A percentile compares a stretch with the other conserved stretches of the same genome.
Conservation (phyloP, 306 rosid species). For the Cicer yamashitae region DNA sequence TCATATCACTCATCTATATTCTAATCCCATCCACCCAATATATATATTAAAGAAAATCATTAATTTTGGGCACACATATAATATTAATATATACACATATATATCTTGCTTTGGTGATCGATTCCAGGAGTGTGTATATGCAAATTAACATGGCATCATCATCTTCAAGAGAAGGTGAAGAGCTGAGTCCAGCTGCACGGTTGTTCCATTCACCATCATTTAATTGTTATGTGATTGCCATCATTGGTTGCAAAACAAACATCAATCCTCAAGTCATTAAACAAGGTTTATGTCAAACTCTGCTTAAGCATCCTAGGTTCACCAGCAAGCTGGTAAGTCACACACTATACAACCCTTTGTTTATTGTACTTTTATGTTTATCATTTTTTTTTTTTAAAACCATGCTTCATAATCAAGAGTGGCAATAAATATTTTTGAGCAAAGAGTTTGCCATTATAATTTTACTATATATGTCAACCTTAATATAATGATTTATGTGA, state of each 20-base stretch:
- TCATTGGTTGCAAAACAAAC: slow-evolving; percentile 55
- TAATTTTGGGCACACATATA: too few relatives aligned
- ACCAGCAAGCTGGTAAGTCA: slow-evolving; percentile 57
- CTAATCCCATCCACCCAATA: too few relatives aligned
- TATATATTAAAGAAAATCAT: too few relatives aligned
- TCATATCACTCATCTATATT: too few relatives aligned
- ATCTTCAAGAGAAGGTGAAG: slow-evolving; percentile 20
- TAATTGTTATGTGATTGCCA: slow-evolving; percentile 54
- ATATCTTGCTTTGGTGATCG: too few relatives aligned
- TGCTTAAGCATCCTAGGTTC: slow-evolving; percentile 69
- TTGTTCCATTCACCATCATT: slow-evolving; percentile 57
- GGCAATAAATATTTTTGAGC: too few relatives aligned
- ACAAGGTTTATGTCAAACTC: slow-evolving; percentile 50
- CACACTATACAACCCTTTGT: background rate
- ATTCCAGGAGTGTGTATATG: too few relatives aligned
- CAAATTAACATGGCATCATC: slow-evolving; percentile 16
- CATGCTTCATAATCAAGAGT: too few relatives aligned
- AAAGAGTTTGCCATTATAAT: too few relatives aligned
- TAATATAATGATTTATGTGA: too few relatives aligned
- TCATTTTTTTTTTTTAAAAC: background rate
- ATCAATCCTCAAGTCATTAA: slow-evolving; percentile 49
- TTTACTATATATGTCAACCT: too few relatives aligned
- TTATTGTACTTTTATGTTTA: background rate
- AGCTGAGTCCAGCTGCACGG: slow-evolving; percentile 59
- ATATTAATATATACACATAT: too few relatives aligned